These are phyloP conservation scores for Dactylellina haptotyla DNA, from an alignment of 2,329 filamentous ascomycete genomes.

Conservation along the genomic window DNA sequence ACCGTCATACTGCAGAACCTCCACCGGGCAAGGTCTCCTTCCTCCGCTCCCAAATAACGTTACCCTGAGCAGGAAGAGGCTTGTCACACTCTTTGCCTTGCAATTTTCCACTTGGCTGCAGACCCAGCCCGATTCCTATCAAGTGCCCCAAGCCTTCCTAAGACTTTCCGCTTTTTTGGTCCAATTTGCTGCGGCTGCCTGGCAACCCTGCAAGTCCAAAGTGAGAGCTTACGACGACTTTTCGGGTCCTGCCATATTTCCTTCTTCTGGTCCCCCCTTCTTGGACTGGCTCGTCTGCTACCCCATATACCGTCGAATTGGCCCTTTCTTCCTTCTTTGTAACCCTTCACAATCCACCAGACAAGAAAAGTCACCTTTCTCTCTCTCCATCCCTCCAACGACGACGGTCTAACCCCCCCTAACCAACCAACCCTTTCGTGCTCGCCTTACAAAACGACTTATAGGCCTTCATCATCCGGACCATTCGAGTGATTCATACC, in stretches of 20 bases:
- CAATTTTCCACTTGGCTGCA: slow-evolving; percentile 53
- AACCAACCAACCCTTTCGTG: slow-evolving; percentile 33
- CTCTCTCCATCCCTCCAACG: slow-evolving; percentile 30
- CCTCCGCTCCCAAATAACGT: slow-evolving; percentile 27
- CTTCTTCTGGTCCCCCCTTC: slow-evolving; percentile 50
- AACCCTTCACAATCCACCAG: slow-evolving; percentile 37
- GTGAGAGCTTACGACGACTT: slow-evolving; percentile 54
- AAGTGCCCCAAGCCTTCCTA: slow-evolving; percentile 44
- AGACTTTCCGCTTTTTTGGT: slow-evolving; percentile 40
- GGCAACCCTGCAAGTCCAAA: slow-evolving; percentile 51
- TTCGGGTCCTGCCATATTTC: slow-evolving; percentile 53
- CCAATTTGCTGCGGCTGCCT: slow-evolving; percentile 54
- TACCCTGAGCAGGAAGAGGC: slow-evolving; percentile 47
- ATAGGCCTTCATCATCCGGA: slow-evolving; percentile 34
- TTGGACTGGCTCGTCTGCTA: slow-evolving; percentile 32
- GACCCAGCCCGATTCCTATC: slow-evolving; percentile 52
- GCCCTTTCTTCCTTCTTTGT: slow-evolving; percentile 39
- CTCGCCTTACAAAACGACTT: slow-evolving; percentile 27
- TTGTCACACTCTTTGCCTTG: slow-evolving; percentile 51
- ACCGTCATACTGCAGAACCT: too few species aligned
- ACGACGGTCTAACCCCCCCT: too few species aligned
- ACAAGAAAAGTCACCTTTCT: slow-evolving; percentile 42
- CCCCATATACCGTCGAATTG: slow-evolving; percentile 52
- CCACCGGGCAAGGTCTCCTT: background rate
- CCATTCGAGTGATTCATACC: slow-evolving; percentile 34